phyloP scores from a whole-genome alignment of 1,139 yeast genomes.

The Debaryomyces nepalensis region DNA sequence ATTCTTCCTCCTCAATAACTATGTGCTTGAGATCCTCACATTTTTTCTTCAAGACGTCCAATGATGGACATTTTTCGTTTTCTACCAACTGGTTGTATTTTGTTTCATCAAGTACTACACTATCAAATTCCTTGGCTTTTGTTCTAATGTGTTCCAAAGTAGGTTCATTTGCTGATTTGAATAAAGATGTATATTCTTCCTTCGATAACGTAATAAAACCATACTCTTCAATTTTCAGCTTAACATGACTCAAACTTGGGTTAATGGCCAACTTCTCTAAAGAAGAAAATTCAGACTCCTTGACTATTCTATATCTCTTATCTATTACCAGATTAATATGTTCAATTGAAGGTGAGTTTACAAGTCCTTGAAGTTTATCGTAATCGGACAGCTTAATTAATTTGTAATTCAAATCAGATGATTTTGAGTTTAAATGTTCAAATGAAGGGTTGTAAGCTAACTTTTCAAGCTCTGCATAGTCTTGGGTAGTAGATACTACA shows the following conservation, averaged over 20 bases:
- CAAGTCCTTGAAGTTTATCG: constrained; percentile 31
- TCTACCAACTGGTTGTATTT: constrained; percentile 2
- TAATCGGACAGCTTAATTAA: constrained; percentile 35
- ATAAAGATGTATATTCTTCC: constrained; percentile 41
- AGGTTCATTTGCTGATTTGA: constrained; percentile 39
- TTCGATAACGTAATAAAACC: constrained; percentile 41
- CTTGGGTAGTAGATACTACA: constrained; percentile 3
- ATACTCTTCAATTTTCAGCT: constrained; percentile 39
- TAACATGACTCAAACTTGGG: constrained; percentile 40
- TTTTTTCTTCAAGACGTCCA: constrained; percentile 20
- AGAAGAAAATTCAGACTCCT: constrained; percentile 22
- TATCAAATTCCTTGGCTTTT: constrained; percentile 23
- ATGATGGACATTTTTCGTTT: constrained; percentile 16
- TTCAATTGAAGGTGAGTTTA: constrained; percentile 26
- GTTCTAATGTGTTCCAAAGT: constrained; percentile 24
- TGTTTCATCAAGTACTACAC: constrained; percentile 3
- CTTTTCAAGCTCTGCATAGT: constrained; percentile 21
- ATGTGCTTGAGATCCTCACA: constrained; percentile 20
- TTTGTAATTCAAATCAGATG: constrained; percentile 39
- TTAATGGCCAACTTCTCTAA: constrained; percentile 32
- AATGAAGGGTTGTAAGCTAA: constrained; percentile 23
- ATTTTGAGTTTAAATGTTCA: constrained; percentile 18
- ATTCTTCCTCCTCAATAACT: constrained; percentile 23
- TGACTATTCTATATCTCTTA: constrained; percentile 13
- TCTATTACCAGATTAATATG: constrained; percentile 34